These are phyloP conservation scores for Silene latifolia DNA, from an alignment of 148 eudicot species.

Conservation along the genomic window DNA sequence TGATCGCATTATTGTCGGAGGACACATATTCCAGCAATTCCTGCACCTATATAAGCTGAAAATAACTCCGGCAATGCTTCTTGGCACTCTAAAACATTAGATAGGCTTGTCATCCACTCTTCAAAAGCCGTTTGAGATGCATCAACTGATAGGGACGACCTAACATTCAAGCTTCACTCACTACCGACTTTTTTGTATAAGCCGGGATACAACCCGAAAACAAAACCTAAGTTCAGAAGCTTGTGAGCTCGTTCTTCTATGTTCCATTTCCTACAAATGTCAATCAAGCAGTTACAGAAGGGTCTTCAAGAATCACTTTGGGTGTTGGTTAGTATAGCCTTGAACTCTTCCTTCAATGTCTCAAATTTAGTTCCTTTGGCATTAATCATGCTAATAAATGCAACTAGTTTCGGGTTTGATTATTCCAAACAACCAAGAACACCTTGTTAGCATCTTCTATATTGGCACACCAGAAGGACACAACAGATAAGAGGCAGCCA, in stretches of 20 bases:
- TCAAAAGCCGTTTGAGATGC: conserved; percentile 91
- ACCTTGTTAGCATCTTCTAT: conserved; percentile 55
- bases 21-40: no score
- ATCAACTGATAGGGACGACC: conserved; percentile 82
- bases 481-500: conserved; percentile 84
- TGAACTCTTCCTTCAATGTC: conserved; percentile 59
- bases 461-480: conserved; percentile 57
- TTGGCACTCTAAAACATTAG: conserved; percentile 49
- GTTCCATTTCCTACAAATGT: conserved; percentile 67
- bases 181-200: conserved; percentile 70
- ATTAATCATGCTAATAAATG: conserved; percentile 49
- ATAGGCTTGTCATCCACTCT: conserved; percentile 85
- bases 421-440: conserved; percentile 53
- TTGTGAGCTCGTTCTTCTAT: conserved; percentile 78
- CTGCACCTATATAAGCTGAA: conserved; percentile 84
- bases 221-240: conserved; percentile 62
- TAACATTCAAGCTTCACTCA: conserved; percentile 84
- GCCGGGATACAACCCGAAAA: conserved; percentile 78
- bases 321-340: conserved; percentile 48
- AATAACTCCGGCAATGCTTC: conserved; percentile 64
- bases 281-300: conserved; percentile 91
- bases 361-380: conserved; percentile 44
- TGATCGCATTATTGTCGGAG: no score
- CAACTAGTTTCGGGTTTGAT: conserved; percentile 59
- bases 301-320: conserved; percentile 71